Evolutionary conservation across 2,329 filamentous ascomycete genomes (phyloP), one percentile per base, ranked within the genome.

Genomic region (Fusarium sororula): DNA sequence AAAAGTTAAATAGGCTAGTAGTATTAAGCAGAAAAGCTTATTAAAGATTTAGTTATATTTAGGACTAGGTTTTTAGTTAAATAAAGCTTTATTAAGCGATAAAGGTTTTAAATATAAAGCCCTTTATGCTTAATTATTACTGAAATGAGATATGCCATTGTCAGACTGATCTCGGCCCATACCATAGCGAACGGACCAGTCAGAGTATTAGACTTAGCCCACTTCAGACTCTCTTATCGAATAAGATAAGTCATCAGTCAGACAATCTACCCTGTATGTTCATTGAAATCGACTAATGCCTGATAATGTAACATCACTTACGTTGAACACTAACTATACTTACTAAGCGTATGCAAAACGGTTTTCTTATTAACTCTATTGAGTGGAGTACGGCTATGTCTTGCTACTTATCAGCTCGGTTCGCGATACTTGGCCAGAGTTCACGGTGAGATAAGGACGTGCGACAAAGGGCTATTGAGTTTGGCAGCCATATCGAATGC

Each of bases 381-480:
- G 24, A 24, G 24, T 24, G 24, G 24, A 24, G 24, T 24, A 24
- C 24, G 24, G 6, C 7, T 2, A 13, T 50, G 5, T 6, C 14
- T 2, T 3, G 11, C 3, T 13, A 2, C 7, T 32, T 6, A 13
- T 12, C 13, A 22, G 8, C 45, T 4, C 13, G 7, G 0, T 10
- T 0, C 5, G 1, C 20, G 9, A 11, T 6, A 2, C 8, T 3
- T 15, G 5, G 0, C 6, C 18, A 14, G 5, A 13, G 3, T 3
- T 42, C 26, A 60, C 7, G 45, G 62, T 32, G 28, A 42, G 1
- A 64, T 39, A 0, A 60, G 24, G 1, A 47, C 32, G 2, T 60
- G 62, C 0, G 30, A 38, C 0, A 64, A 1, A 2, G 62, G 55
- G 1, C 11, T 22, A 6, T 5, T 60, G 4, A 64, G 51, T 2